Conservation (phyloP, 164 flowering plant genomes). For the Dillenia suffruticosa region DNA sequence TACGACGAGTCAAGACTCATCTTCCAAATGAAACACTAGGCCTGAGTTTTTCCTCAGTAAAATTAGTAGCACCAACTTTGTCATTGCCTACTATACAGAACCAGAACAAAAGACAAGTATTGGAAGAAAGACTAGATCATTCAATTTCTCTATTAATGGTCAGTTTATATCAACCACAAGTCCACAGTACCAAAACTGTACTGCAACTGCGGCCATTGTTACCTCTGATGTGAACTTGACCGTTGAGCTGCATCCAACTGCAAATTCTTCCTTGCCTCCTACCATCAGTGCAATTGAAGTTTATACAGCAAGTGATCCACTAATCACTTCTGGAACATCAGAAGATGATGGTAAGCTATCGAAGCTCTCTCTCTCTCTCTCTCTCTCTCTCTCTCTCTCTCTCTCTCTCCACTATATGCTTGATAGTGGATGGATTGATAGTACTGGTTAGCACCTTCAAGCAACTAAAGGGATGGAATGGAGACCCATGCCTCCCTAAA, state of each 20-base stretch:
- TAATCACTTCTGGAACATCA: background rate
- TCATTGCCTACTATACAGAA: background rate
- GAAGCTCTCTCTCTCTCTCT: background rate
- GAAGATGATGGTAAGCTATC: background rate
- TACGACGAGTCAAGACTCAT: background rate
- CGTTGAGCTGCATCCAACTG: background rate
- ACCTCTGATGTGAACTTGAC: background rate
- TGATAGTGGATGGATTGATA: slow-evolving; percentile 4
- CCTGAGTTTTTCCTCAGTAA: background rate
- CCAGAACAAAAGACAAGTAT: background rate
- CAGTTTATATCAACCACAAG: background rate
- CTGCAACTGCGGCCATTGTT: background rate
- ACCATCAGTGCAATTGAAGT: background rate
- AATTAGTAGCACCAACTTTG: background rate
- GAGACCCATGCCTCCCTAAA: slow-evolving; percentile 12
- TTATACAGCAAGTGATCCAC: background rate
- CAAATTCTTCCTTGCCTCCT: background rate
- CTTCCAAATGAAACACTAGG: background rate
- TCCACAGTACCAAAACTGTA: background rate
- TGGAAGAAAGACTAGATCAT: background rate
- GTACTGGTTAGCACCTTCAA: background rate
- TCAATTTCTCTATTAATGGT: background rate
- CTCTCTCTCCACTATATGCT: background rate
- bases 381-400: background rate
- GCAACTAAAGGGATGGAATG: slow-evolving; percentile 8